Base-by-base conservation (phyloP, 768 basidiomycete genomes). In the Kockovaella imperatae region DNA sequence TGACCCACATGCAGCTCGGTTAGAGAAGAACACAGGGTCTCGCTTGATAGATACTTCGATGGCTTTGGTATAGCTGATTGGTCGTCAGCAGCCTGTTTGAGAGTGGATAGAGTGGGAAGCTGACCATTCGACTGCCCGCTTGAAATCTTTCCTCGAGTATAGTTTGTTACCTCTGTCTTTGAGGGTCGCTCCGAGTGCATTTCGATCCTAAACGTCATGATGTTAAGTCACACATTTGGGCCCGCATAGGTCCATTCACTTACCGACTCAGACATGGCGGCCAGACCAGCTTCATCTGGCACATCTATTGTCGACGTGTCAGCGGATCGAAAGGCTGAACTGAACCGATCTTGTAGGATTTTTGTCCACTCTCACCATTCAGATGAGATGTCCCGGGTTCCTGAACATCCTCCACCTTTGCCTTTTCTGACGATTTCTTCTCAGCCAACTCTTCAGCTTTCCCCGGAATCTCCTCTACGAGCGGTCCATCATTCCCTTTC, bases 11-110 rank as follows among this genome's bases (percentile, higher is more conserved):
- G 95, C 95, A 32, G 93, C 95, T 43, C 95, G 83, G 72, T 99
- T 99, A 72, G 86, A 87, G 78, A 82, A 96, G 74, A 84, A 99
- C 26, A 96, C 87, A 24, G 95, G 83, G 63, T 93, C 88, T 5
- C 83, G 80, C 67, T 67, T 65, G 42, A 67, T 50, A 8, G 64
- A 59, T 46, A 74, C 71, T 47, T 74, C 73, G 60, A 77, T 75
- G n/a, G 76, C 76, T 59, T 75, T 73, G 17, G 74, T 72, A 67
- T 77, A 77, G 51, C 62, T 68, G 47, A 35, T 48, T 54, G 17
- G 41, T 4, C 21, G 15, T 31, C 10, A 8, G 23, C 35, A 30
- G 31, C 31, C 32, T 34, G 11, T 34, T 11, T 34, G 32, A 34
- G 11, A 34, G 11, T 11, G 32, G 32, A 34, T 34, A n/a, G 32